Base-by-base conservation (phyloP, 75 land plant genomes). In the Selaginella moellendorffii region DNA sequence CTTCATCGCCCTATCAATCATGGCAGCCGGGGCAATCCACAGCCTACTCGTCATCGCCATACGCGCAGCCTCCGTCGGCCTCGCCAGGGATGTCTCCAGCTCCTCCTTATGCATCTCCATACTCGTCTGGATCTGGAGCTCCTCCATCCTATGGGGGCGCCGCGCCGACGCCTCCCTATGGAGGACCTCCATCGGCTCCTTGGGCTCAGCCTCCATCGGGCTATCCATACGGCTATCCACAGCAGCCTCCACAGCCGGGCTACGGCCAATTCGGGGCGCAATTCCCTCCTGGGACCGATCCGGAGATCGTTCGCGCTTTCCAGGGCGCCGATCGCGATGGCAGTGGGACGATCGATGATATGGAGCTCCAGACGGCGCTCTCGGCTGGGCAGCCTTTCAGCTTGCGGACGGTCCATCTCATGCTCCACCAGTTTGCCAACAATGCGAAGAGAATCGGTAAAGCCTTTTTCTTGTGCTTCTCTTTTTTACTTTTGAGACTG, bases 401-500 rank as follows among this genome's bases (percentile, higher is more conserved):
- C 36, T 53, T 74, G 21, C 42, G 81, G 8, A 78, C 80, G 0
- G 58, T 78, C 0, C 74, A 69, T 2, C 29, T 81, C 56, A 76
- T 81, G 61, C 68, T 81, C 56, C 77, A 73, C 31, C 74, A 62
- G 30, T 83, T 79, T 77, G 83, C 79, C 66, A 53, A 61, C 23
- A 81, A 81, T 30, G 19, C 79, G 63, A 72, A 73, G 26, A 83
- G 68, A 73, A 83, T 86, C 70, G 90, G 90, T 86, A 1, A 30
- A 56, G n/a, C 27, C 2, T 26, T 65, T 5, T 5, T 5, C 14
- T 5, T 65, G 21, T 1, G 17, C 27, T 27, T 20, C 42, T 10
- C 63, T 27, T 1, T 24, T 64, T 56, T 65, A n/a, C 8, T 56
- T 19, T 46, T 26, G 36, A 23, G 27, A 22, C 28, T 61, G 61